phyloP scores from a whole-genome alignment of 805 yeast genomes.

The Kuraishia piskuri region DNA sequence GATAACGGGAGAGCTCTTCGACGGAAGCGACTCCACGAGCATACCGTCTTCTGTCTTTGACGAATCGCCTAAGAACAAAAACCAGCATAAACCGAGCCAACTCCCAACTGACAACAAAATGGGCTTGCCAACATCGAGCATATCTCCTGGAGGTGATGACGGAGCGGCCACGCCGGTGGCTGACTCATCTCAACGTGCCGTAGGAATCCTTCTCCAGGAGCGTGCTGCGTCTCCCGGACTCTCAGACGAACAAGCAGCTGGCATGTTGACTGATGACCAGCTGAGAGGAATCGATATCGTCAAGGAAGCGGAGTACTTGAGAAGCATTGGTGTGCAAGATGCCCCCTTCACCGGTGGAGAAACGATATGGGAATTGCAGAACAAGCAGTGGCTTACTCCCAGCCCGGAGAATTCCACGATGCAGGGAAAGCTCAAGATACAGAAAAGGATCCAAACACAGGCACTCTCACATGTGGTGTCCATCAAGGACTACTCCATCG shows the following conservation, averaged over 20 bases:
- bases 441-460: conserved; percentile 13
- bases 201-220: neutral
- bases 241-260: neutral
- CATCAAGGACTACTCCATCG: conserved; percentile 44
- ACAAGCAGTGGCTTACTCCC: conserved; percentile 58
- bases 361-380: conserved; percentile 51
- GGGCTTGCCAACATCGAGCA: conserved; percentile 8
- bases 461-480: conserved; percentile 22
- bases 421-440: conserved; percentile 16
- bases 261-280: conserved; percentile 1
- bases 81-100: conserved; percentile 5
- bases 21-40: conserved; percentile 27
- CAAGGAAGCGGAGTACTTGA: conserved; percentile 25
- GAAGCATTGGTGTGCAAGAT: conserved; percentile 7
- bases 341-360: conserved; percentile 2
- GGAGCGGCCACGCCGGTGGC: neutral
- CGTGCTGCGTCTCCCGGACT: neutral
- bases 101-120: conserved; percentile 14
- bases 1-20: conserved; percentile 40
- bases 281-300: conserved; percentile 11
- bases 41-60: conserved; percentile 6
- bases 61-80: neutral
- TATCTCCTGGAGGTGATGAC: conserved; percentile 7
- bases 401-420: conserved; percentile 14
- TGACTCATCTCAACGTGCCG: neutral